Evolutionary conservation across 192 early-diverging fungal species (phyloP), one percentile per base, ranked within the genome.

Genomic region (Coemansia sp.): DNA sequence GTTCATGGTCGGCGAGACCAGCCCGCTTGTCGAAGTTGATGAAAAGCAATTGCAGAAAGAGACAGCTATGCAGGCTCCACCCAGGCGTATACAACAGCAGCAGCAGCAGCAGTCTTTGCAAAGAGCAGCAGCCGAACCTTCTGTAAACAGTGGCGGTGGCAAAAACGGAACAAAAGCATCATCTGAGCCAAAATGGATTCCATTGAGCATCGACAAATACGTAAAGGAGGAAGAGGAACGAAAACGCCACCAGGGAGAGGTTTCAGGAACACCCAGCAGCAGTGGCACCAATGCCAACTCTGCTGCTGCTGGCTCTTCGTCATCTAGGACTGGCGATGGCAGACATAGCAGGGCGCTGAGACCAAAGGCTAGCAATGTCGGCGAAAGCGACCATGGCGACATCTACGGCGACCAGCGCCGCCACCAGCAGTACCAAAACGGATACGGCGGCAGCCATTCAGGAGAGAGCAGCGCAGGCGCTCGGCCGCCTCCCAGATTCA

Each of bases 161-260:
- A 4, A 7, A 37, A 46, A 39, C 71, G 49, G 20, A 20, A 59
- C 57, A 49, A 53, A 39, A 40, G 7, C 59, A 20, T 46, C 16
- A 22, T 2, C 51, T 5, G 67, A 51, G 57, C 78, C 73, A 9
- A 81, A 69, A 38, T 81, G 78, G 78, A 73, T 82, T 13, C 79
- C 79, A 7, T 56, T 82, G 61, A 76, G 71, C 68, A 76, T 82
- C 68, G 79, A 82, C 64, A 82, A 76, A 57, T 82, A 82, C 51
- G 53, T 82, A 60, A 67, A 71, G 51, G 74, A 82, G 53, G 79
- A 81, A 4, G 79, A 82, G 58, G 76, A 77, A 51, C 70, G 66
- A 50, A 73, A 63, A 65, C 71, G 70, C 41, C 45, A 51, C 19
- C 63, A 65, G 13, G 63, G 20, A 7, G 43, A 42, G 14, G 13